Base-by-base conservation (phyloP, 768 basidiomycete species). In the Kondoa malvinella region DNA sequence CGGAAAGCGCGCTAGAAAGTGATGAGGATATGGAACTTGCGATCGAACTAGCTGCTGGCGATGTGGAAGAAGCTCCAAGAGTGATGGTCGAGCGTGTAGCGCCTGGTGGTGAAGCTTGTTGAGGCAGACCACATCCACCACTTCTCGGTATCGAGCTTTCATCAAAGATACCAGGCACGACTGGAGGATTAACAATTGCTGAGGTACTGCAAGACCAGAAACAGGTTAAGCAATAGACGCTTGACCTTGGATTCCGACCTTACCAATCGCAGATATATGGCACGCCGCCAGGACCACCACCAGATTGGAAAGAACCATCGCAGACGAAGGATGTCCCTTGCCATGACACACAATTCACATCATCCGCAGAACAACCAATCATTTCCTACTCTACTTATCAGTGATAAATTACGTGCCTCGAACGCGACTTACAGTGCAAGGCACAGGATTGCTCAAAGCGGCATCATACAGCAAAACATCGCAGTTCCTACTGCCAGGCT, bases 191-290 rank as follows among this genome's bases (percentile, higher is more conserved):
- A 29, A 63, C 61, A 29, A 63, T 32, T 17, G 3, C 3, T 33
- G n/a, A 29, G 3, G 61, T n/a, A n/a, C n/a, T 63, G 61, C 61
- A 50, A 8, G 40, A 50, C 8, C 40, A 50, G 21, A 50, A 8
- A 50, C 21, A 50, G 21, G 40, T 8, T 50, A n/a, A n/a, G n/a
- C n/a, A n/a, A n/a, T n/a, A n/a, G n/a, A n/a, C n/a, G n/a, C n/a
- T n/a, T n/a, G n/a, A n/a, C n/a, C n/a, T n/a, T n/a, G n/a, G n/a
- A n/a, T n/a, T n/a, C n/a, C n/a, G n/a, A n/a, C n/a, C n/a, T n/a
- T n/a, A n/a, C n/a, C n/a, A 59, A 59, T 59, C 57, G 57, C 57
- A 59, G 57, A 59, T 59, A 25, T 59, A 59, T 25, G n/a, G 57
- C 4, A 29, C 30, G n/a, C n/a, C n/a, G n/a, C n/a, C n/a, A 12